Evolutionary conservation across 148 eudicot species (phyloP), one percentile per base, ranked within the genome.

Genomic region (Rhododendron ovatum): DNA sequence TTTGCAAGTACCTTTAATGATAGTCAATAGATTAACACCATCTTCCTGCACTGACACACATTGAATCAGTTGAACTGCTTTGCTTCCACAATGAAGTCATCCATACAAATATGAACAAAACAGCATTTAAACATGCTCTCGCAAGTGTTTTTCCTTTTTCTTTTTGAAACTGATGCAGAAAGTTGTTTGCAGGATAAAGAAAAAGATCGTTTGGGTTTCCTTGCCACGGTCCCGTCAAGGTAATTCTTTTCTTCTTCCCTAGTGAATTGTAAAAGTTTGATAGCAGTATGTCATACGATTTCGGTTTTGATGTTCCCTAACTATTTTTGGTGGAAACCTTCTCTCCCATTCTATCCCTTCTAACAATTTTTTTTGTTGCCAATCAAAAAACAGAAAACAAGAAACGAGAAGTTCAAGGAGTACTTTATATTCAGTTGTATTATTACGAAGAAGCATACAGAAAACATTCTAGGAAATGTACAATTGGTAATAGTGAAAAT

Each of bases 21-120:
- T 85, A 17, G 93, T 91, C 87, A 97, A 88, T 59, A 97, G 91
- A 90, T 94, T 93, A 86, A 97, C 91, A 43, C 96, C 96, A 88
- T 95, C 98, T 92, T 97, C 99, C 99, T 97, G 95, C 92, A 90
- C 30, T 80, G 86, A 75, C 5, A 87, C 67, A 85, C 7, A 61
- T 59, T 18, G n/a, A 33, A 59, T 11, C 20, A 73, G 63, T 82
- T 77, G 61, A 74, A 37, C 55, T 47, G 12, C 14, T 43, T 20
- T 65, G 57, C 78, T 8, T 57, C 63, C 63, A 57, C 24, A 22
- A 10, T 59, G 2, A 6, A 59, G 65, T 67, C 59, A 7, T 41
- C 3, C 47, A 67, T 67, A 7, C 50, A 43, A 13, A 28, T 26
- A 57, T 51, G 39, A 39, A n/a, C 30, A 55, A 30, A 78, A 78